These are phyloP conservation scores for Geotrichum restrictum DNA, from an alignment of 1,139 yeast species.

Conservation along the genomic window DNA sequence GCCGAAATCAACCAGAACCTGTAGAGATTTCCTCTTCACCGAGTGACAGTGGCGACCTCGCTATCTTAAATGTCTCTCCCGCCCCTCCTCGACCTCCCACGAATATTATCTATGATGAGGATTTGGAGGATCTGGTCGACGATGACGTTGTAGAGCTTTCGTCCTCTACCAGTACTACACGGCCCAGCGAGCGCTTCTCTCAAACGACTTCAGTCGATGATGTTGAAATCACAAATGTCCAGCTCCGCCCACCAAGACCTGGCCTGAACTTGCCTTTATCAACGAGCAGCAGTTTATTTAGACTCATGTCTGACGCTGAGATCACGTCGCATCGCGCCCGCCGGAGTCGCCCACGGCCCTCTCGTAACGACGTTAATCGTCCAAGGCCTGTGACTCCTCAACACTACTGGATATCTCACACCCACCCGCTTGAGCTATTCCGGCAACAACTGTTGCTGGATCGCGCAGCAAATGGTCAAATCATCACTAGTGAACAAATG, in stretches of 20 bases:
- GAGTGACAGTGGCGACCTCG: slow-evolving; percentile 7
- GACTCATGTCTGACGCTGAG: too few relatives aligned
- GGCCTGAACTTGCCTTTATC: too few relatives aligned
- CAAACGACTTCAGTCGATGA: slow-evolving; percentile 1
- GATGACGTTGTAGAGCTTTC: slow-evolving; percentile 5
- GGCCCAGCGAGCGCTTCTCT: not conserved
- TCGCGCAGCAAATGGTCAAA: not conserved
- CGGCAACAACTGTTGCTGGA: not conserved
- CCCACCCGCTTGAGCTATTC: not conserved
- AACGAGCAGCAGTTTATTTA: too few relatives aligned
- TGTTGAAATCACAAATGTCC: slow-evolving; percentile 1
- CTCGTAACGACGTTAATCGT: not conserved
- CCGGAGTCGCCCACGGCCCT: too few relatives aligned
- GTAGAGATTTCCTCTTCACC: slow-evolving; percentile 4
- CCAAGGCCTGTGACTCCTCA: too few relatives aligned
- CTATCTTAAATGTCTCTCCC: slow-evolving; percentile 8
- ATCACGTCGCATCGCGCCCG: too few relatives aligned
- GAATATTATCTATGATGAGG: not conserved
- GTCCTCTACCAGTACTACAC: not conserved
- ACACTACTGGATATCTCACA: not conserved
- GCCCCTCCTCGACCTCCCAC: not conserved
- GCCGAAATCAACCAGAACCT: not conserved
- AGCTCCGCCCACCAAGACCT: not conserved
- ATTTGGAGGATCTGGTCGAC: not conserved
- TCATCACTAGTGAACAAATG: not conserved